Evolutionary conservation across 768 basidiomycete species (phyloP).

Genomic region (Hericium coralloides): DNA sequence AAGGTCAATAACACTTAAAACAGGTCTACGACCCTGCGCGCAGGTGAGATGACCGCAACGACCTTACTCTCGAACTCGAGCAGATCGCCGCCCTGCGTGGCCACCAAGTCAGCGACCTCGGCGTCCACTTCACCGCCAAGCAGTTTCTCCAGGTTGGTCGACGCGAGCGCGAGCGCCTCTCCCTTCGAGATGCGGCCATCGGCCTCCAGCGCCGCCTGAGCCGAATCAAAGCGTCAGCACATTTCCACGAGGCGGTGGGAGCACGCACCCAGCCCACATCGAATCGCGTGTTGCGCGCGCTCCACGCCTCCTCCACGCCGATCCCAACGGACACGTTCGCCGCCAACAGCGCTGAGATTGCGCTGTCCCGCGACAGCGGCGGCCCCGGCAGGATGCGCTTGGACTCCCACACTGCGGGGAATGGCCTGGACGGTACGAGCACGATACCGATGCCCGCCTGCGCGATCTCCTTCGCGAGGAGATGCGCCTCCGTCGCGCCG

Average conservation of each 20-base stretch:
- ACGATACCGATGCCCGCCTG: constrained; percentile 64
- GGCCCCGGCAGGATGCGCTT: constrained; percentile 62
- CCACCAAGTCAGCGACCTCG: constrained; percentile 21
- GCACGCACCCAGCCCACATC: constrained; percentile 72
- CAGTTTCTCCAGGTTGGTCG: constrained; percentile 45
- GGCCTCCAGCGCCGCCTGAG: constrained; percentile 15
- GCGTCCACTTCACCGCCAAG: constrained; percentile 26
- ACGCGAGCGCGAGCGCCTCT: constrained; percentile 44
- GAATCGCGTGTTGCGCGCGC: constrained; percentile 67
- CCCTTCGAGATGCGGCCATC: constrained; percentile 24
- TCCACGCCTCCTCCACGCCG: constrained; percentile 59
- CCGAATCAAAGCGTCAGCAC: neutral
- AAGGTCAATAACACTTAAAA: too few species aligned
- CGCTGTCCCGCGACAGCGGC: constrained; percentile 54
- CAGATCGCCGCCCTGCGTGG: constrained; percentile 25
- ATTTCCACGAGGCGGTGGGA: constrained; percentile 6
- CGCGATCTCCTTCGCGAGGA: constrained; percentile 66
- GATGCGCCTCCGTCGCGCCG: constrained; percentile 59
- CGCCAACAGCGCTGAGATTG: constrained; percentile 49
- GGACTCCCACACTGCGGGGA: constrained; percentile 64
- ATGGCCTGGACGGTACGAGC: constrained; percentile 55
- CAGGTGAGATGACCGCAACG: constrained; percentile 24
- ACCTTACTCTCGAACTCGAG: constrained; percentile 28
- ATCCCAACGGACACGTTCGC: constrained; percentile 70
- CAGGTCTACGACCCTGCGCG: constrained; percentile 21